These are phyloP conservation scores for Eucalyptus decipiens DNA, from an alignment of 345 rosid genomes.

Conservation along the genomic window DNA sequence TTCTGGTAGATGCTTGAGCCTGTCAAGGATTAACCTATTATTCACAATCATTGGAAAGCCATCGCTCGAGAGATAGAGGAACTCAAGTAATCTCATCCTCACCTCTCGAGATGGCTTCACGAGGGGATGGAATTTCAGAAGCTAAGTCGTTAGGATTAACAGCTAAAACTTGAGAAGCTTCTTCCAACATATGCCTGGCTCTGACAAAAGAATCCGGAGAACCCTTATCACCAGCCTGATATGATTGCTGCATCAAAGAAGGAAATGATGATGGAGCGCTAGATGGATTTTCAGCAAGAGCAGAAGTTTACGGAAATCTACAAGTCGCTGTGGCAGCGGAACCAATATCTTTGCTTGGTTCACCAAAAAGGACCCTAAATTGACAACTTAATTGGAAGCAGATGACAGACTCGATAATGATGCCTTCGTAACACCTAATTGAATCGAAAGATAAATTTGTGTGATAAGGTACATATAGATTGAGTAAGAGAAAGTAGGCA, in stretches of 20 bases:
- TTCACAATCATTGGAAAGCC: background rate
- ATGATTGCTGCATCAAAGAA: background rate
- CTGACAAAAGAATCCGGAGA: background rate
- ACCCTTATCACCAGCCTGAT: background rate
- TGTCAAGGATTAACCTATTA: background rate
- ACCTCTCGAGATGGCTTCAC: background rate
- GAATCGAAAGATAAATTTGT: background rate
- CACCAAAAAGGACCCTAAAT: background rate
- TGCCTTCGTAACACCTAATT: background rate
- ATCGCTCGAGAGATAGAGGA: background rate
- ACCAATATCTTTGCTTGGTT: background rate
- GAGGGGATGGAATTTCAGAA: background rate
- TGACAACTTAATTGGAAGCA: background rate
- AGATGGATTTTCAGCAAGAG: background rate
- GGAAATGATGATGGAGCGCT: background rate
- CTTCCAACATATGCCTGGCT: background rate
- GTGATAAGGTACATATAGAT: background rate
- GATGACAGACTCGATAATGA: background rate
- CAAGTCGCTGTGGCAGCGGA: rapidly evolving
- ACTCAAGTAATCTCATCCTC: background rate
- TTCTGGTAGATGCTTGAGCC: background rate
- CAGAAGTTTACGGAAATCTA: background rate
- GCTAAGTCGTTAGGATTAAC: background rate
- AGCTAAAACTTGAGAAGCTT: background rate
- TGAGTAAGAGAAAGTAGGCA: background rate